Conservation (phyloP, 805 yeast species). For the Ogataea parapolymorpha region DNA sequence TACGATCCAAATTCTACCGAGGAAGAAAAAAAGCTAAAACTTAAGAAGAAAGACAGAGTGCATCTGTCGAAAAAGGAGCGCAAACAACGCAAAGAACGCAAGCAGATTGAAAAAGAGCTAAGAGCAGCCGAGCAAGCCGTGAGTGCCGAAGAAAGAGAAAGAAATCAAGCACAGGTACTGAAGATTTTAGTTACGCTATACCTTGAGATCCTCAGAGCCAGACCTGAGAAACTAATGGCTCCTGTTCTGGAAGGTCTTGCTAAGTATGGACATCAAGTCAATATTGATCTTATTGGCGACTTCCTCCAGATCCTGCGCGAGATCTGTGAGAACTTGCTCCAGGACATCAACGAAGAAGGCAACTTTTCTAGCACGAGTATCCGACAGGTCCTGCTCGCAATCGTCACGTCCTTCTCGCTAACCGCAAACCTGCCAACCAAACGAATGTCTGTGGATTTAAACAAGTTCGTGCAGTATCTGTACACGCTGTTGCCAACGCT, state of each 20-base stretch:
- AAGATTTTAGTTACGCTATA: constrained; percentile 71
- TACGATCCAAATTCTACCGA: constrained; percentile 64
- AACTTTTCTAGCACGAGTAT: constrained; percentile 44
- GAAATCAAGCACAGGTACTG: constrained; percentile 78
- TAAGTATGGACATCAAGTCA: constrained; percentile 86
- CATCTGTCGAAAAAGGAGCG: constrained; percentile 89
- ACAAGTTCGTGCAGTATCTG: constrained; percentile 72
- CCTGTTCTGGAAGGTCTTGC: constrained; percentile 90
- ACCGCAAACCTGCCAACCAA: constrained; percentile 69
- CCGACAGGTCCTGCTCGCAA: constrained; percentile 75
- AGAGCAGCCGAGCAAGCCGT: constrained; percentile 82
- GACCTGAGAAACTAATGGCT: constrained; percentile 68
- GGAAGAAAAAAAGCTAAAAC: constrained; percentile 45
- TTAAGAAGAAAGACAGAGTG: constrained; percentile 83
- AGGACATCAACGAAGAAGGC: constrained; percentile 42
- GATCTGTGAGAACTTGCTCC: constrained; percentile 51
- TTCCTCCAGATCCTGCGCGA: constrained; percentile 86
- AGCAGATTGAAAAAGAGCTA: constrained; percentile 86
- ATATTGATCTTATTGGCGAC: constrained; percentile 90
- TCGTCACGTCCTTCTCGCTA: constrained; percentile 86
- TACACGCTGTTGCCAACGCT: constrained; percentile 67
- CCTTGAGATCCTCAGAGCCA: constrained; percentile 67
- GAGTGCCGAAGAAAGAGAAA: constrained; percentile 82
- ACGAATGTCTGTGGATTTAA: constrained; percentile 76
- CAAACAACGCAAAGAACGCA: constrained; percentile 82